Conservation (phyloP, 2,329 filamentous ascomycete genomes). For the Tolypocladium capitatum region DNA sequence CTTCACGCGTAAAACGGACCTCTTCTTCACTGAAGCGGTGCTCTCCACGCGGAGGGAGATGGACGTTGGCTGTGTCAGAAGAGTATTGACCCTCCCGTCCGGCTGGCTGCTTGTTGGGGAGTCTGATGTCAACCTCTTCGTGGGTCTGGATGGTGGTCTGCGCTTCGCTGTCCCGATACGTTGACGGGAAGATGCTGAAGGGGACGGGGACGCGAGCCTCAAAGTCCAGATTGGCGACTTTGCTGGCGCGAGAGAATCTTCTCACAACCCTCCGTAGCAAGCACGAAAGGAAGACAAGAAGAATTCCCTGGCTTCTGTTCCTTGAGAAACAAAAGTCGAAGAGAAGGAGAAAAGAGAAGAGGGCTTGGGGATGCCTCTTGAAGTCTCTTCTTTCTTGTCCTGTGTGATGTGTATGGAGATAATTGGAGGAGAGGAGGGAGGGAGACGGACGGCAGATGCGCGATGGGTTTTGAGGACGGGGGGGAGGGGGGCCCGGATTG, state of each 20-base stretch:
- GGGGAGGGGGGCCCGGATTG: constrained; percentile 15
- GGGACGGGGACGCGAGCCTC: constrained; percentile 98
- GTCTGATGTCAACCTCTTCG: constrained; percentile 81
- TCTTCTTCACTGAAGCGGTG: constrained; percentile 67
- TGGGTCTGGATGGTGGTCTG: constrained; percentile 48
- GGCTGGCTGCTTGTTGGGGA: constrained; percentile 60
- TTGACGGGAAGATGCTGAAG: constrained; percentile 99
- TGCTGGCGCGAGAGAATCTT: constrained; percentile 51
- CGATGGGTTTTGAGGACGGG: constrained; percentile 26
- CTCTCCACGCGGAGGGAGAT: constrained; percentile 50
- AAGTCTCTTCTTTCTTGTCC: constrained; percentile 22
- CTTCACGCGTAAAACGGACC: constrained; percentile 66
- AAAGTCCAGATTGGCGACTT: constrained; percentile 99
- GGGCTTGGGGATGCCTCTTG: constrained; percentile 19
- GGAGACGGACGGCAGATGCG: constrained; percentile 17
- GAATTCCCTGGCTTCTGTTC: constrained; percentile 51
- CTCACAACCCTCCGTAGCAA: constrained; percentile 49
- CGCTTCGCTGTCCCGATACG: constrained; percentile 57
- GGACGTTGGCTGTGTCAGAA: constrained; percentile 51
- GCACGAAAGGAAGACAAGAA: constrained; percentile 58
- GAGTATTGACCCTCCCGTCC: constrained; percentile 96
- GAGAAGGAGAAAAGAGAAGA: constrained; percentile 19
- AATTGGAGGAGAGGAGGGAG: constrained; percentile 22
- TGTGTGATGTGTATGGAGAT: constrained; percentile 21
- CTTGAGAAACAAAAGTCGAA: constrained; percentile 40